These are phyloP conservation scores for Cephalotrichum gorgonifer DNA, from an alignment of 2,329 filamentous ascomycete genomes.

Conservation along the genomic window DNA sequence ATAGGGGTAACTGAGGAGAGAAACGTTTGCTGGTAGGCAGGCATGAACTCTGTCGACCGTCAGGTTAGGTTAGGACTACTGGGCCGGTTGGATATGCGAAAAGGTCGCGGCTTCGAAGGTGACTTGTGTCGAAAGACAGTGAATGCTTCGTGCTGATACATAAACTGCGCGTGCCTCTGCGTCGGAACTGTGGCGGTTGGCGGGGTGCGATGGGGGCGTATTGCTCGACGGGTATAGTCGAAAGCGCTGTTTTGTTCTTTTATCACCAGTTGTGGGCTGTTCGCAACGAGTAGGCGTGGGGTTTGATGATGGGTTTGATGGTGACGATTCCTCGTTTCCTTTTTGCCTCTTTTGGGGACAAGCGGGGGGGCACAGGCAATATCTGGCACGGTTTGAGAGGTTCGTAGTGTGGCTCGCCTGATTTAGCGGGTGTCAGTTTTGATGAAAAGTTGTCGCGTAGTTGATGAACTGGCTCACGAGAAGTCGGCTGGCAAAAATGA, in stretches of 20 bases:
- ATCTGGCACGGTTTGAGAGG: background rate
- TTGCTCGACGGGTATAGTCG: background rate
- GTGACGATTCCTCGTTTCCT: background rate
- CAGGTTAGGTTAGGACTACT: constrained; percentile 83
- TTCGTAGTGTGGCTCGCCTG: background rate
- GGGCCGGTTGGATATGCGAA: constrained; percentile 91
- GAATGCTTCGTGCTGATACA: constrained; percentile 93
- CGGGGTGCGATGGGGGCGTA: background rate
- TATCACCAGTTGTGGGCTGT: background rate
- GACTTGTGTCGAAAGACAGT: constrained; percentile 86
- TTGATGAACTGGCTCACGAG: background rate
- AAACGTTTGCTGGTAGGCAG: constrained; percentile 40
- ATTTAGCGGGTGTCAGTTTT: background rate
- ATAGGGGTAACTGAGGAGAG: constrained; percentile 40
- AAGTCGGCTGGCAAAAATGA: background rate
- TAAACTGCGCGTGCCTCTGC: constrained; percentile 57
- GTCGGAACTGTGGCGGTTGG: background rate
- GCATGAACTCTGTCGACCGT: constrained; percentile 75
- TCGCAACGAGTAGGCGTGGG: too few relatives aligned
- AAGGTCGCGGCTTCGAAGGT: constrained; percentile 86
- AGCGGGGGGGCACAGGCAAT: too few relatives aligned
- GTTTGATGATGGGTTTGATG: background rate
- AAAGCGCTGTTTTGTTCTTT: background rate
- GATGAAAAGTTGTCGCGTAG: background rate
- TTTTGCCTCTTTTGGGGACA: background rate